A percentile compares a stretch with the other conserved stretches of the same genome.
phyloP scores from a whole-genome alignment of 495 filamentous ascomycete species.

The Penicillium soppii region DNA sequence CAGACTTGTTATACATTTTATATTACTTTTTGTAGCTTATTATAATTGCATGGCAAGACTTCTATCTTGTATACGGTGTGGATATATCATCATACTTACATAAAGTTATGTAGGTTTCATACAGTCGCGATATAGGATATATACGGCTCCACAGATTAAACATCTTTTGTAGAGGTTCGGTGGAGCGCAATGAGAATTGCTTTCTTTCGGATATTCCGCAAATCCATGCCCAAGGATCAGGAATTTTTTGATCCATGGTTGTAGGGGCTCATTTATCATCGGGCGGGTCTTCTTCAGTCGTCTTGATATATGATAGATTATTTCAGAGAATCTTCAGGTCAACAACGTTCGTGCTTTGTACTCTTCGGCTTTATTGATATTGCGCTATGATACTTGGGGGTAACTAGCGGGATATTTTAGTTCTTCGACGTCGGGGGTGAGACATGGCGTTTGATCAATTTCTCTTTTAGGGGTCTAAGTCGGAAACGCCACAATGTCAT shows the following conservation, averaged over 20 bases:
- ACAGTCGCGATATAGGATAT: no score
- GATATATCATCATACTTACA: no score
- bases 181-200: not conserved
- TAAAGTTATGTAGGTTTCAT: no score
- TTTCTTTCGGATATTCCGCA: not conserved
- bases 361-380: not conserved
- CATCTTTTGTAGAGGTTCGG: not conserved
- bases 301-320: no score
- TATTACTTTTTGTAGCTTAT: not conserved
- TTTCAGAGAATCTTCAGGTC: no score
- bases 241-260: not conserved
- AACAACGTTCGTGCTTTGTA: no score
- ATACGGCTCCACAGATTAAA: not conserved
- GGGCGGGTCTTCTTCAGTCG: not conserved
- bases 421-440: not conserved
- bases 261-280: not conserved
- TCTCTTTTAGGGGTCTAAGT: not conserved
- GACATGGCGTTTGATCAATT: not conserved
- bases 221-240: not conserved
- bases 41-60: no score
- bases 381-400: not conserved
- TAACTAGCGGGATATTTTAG: not conserved
- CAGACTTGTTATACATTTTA: not conserved
- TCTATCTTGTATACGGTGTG: not conserved
- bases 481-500: slow-evolving; percentile 5